Base-by-base conservation (phyloP, 805 yeast species). In the Candida yuanshanica region DNA sequence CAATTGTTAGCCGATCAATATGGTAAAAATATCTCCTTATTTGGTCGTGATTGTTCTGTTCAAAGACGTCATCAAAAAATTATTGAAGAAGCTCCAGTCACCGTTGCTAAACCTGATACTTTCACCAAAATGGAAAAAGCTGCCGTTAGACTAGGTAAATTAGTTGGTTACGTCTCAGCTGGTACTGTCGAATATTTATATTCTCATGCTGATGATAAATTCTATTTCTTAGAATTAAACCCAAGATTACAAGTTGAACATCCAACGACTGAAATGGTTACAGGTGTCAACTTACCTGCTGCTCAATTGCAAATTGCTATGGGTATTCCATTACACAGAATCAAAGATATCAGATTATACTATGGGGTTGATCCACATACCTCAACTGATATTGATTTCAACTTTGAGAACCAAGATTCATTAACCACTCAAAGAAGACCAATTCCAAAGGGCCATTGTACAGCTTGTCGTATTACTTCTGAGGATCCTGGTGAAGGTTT, bases 401-500 rank as follows among this genome's bases (percentile, higher is more conserved):
- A 83, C 49, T 93, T 93, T 68, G 77, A 79, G 46, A 70, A 80
- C 34, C 84, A 83, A 53, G 79, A 74, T 43, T 74, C 95, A 21
- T 70, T 79, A 50, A 74, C 79, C 52, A 75, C 83, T 42, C 99
- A 93, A 70, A 81, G 97, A 65, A 79, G 79, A 55, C 99, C 99
- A 27, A 76, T 74, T 52, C 99, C 99, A 55, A 89, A 88, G 72
- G 99, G 99, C 46, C 99, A 93, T 66, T 86, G 96, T 66, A 93
- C 98, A 36, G 99, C 99, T 39, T 91, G 98, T 70, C 89, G 99
- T 73, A 93, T 93, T 64, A 93, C 99, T 26, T 87, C 96, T 12
- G 99, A 93, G 68, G 99, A 93, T 68, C 99, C 99, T 37, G 95
- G 95, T 60, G 97, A 91, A 70, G 99, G 99, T 37, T 93, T 93